phyloP scores from a whole-genome alignment of 148 eudicot genomes.

The Vaccinium vitisidaea region DNA sequence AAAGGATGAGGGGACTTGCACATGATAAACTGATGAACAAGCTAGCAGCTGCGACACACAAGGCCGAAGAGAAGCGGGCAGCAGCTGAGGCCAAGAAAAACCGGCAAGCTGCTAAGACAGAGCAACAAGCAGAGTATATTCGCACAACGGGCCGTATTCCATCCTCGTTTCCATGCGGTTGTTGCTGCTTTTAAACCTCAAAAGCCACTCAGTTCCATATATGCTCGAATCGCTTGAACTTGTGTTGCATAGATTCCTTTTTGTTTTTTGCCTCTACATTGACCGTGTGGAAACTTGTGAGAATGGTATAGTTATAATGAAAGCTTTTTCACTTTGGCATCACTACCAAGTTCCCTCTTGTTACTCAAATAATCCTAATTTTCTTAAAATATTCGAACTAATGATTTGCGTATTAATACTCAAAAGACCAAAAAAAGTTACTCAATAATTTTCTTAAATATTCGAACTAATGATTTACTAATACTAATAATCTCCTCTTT shows the following conservation, averaged over 20 bases:
- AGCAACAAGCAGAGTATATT: slow-evolving; percentile 55
- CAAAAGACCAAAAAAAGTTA: too few relatives aligned
- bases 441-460: too few relatives aligned
- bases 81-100: slow-evolving; percentile 61
- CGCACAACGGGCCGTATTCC: slow-evolving; percentile 55
- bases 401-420: too few relatives aligned
- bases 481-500: too few relatives aligned
- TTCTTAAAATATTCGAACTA: too few relatives aligned
- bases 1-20: slow-evolving; percentile 60
- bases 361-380: too few relatives aligned
- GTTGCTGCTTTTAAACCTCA: slow-evolving; percentile 21
- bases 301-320: not conserved
- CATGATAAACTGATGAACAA: slow-evolving; percentile 58
- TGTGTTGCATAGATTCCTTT: not conserved
- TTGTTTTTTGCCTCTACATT: not conserved
- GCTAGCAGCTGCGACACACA: slow-evolving; percentile 47
- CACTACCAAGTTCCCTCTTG: not conserved
- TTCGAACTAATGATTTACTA: too few relatives aligned
- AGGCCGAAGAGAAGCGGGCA: slow-evolving; percentile 61
- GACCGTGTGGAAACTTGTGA: not conserved
- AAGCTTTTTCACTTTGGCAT: slow-evolving; percentile 1
- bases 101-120: slow-evolving; percentile 46
- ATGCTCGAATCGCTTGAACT: not conserved
- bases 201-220: not conserved
- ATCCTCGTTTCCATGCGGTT: slow-evolving; percentile 33